A percentile compares a stretch with the other conserved stretches of the same genome.
These are phyloP conservation scores for Tympanopsis confertula DNA, from an alignment of 2,329 filamentous ascomycete species.

Conservation along the genomic window DNA sequence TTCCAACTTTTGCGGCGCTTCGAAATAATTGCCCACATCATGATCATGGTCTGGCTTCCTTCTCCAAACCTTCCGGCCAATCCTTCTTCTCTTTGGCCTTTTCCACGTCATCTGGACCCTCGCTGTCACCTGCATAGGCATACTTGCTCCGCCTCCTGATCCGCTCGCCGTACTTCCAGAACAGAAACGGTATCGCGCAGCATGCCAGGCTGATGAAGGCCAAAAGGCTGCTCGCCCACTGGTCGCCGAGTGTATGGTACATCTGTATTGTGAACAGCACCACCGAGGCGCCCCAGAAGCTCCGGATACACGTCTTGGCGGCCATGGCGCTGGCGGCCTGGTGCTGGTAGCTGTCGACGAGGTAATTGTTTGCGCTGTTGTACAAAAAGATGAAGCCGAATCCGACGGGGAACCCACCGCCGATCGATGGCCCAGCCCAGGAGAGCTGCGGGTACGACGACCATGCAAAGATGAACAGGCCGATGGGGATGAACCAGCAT, in stretches of 20 bases:
- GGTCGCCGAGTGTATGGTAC: constrained; percentile 60
- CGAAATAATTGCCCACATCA: no score
- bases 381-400: constrained; percentile 79
- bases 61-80: no score
- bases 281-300: constrained; percentile 69
- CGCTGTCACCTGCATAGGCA: constrained; percentile 60
- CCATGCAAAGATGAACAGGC: constrained; percentile 48
- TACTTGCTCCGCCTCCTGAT: constrained; percentile 63
- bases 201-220: constrained; percentile 67
- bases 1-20: no score
- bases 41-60: no score
- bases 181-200: constrained; percentile 72
- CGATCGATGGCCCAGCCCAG: constrained; percentile 64
- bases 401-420: constrained; percentile 60
- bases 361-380: constrained; percentile 67
- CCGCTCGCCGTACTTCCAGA: constrained; percentile 63
- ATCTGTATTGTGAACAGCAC: constrained; percentile 77
- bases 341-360: constrained; percentile 5
- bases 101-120: no score
- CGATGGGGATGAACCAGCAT: constrained; percentile 59
- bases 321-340: constrained; percentile 73
- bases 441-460: constrained; percentile 50
- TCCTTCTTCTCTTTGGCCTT: no score
- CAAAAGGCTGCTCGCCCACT: constrained; percentile 65
- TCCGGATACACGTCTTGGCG: constrained; percentile 69